Percentiles rank a stretch among this genome's conserved stretches.
phyloP scores from a whole-genome alignment of 1,284 basidiomycete genomes.

The Salmacisia buchloeana region DNA sequence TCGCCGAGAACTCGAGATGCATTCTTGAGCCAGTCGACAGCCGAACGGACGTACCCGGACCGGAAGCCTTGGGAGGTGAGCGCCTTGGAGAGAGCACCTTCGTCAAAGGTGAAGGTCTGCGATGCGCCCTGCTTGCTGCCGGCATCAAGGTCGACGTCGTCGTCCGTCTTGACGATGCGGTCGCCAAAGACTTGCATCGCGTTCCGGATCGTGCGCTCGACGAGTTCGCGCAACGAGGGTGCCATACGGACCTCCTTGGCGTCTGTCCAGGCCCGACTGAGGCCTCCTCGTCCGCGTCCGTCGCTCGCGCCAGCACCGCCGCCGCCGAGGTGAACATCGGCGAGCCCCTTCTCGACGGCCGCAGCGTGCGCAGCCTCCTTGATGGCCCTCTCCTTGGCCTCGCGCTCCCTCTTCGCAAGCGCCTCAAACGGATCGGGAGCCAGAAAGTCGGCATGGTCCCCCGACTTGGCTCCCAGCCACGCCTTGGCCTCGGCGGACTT shows the following conservation, averaged over 20 bases:
- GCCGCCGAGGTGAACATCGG: slow-evolving; percentile 14
- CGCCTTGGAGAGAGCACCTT: slow-evolving; percentile 25
- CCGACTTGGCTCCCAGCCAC: not conserved
- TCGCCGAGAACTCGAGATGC: slow-evolving; percentile 26
- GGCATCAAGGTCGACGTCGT: slow-evolving; percentile 15
- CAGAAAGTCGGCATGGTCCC: slow-evolving; percentile 10
- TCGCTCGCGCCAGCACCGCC: not conserved
- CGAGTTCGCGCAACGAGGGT: slow-evolving; percentile 65
- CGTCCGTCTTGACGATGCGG: slow-evolving; percentile 23
- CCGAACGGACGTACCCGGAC: slow-evolving; percentile 37
- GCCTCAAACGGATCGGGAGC: slow-evolving; percentile 48
- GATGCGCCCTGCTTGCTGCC: slow-evolving; percentile 6
- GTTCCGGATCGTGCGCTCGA: slow-evolving; percentile 76
- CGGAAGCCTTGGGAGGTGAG: slow-evolving; percentile 43
- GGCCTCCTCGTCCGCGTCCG: no score
- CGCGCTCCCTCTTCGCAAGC: slow-evolving; percentile 26
- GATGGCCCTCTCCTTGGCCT: slow-evolving; percentile 28
- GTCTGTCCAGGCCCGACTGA: slow-evolving; percentile 60
- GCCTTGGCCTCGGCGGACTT: slow-evolving; percentile 24
- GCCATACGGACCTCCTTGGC: slow-evolving; percentile 83
- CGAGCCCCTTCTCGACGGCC: slow-evolving; percentile 17
- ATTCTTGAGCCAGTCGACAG: slow-evolving; percentile 33
- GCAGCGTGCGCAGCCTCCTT: slow-evolving; percentile 22
- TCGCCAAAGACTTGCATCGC: slow-evolving; percentile 53
- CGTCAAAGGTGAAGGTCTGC: not conserved